A percentile compares a stretch with the other conserved stretches of the same genome.
phyloP scores from a whole-genome alignment of 306 rosid genomes.

The Dryas octopetala region DNA sequence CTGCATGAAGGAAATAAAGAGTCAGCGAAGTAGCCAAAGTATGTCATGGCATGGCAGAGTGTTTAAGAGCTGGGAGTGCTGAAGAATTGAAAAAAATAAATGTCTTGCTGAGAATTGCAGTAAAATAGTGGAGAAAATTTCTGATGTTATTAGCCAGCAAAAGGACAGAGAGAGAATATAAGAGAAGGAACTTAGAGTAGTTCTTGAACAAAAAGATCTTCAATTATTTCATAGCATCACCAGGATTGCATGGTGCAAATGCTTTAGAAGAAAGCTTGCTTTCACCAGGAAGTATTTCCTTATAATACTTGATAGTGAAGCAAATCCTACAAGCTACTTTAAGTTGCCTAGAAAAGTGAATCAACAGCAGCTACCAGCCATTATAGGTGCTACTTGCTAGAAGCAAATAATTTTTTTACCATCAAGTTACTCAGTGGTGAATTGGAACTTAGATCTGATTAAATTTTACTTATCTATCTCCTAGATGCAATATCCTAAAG shows the following conservation, averaged over 20 bases:
- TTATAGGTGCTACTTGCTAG: background rate
- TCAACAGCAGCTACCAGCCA: background rate
- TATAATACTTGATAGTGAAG: background rate
- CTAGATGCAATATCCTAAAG: background rate
- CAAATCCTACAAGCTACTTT: background rate
- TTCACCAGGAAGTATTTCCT: background rate
- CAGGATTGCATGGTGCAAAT: background rate
- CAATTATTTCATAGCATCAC: background rate
- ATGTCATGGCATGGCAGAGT: background rate
- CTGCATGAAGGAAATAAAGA: background rate
- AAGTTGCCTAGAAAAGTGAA: background rate
- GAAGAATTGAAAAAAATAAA: background rate
- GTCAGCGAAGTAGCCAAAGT: background rate
- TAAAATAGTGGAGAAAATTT: background rate
- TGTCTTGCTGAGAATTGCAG: background rate
- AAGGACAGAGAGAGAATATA: background rate
- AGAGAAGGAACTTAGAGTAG: background rate
- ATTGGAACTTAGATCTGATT: background rate
- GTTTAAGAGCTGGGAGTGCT: background rate
- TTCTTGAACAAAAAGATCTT: background rate
- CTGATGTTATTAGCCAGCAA: conserved; percentile 1
- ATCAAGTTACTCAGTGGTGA: background rate
- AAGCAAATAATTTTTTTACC: background rate
- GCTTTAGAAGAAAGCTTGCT: background rate
- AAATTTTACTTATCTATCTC: background rate